These are phyloP conservation scores for Vicia sativa DNA, from an alignment of 306 rosid species.

Conservation along the genomic window DNA sequence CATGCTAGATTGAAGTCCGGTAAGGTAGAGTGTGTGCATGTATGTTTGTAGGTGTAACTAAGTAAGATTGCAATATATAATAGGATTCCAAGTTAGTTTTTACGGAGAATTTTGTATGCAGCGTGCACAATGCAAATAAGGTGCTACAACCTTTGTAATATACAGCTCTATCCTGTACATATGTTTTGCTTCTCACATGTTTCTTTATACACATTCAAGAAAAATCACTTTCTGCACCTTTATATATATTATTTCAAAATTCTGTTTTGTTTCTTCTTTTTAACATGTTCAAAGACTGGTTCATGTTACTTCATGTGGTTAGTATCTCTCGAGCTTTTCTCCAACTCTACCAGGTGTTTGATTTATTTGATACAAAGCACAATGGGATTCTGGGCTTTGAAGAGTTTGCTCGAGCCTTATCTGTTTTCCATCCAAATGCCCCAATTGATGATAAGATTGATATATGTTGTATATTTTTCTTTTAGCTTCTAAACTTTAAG, in stretches of 20 bases:
- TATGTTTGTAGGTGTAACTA: constrained; percentile 1
- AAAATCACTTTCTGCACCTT: background rate
- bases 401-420: constrained; percentile 97
- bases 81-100: background rate
- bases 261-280: constrained; percentile 21
- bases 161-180: background rate
- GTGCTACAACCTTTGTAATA: constrained; percentile 16
- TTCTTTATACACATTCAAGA: background rate
- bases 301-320: constrained; percentile 28
- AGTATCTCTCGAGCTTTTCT: constrained; percentile 32
- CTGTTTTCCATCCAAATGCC: constrained; percentile 97
- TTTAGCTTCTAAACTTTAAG: constrained; percentile 14
- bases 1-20: constrained; percentile 9
- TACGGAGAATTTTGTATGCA: background rate
- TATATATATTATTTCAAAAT: background rate
- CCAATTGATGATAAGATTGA: constrained; percentile 91
- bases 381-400: constrained; percentile 97
- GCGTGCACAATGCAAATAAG: background rate
- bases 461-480: constrained; percentile 53
- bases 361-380: constrained; percentile 95
- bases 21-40: background rate
- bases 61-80: background rate
- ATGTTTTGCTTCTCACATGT: background rate
- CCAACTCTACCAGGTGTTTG: constrained; percentile 65
- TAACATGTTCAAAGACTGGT: constrained; percentile 3